These are phyloP conservation scores for Paramecium pentaurelia DNA, from an alignment of 73 alveolate species.

Conservation along the genomic window DNA sequence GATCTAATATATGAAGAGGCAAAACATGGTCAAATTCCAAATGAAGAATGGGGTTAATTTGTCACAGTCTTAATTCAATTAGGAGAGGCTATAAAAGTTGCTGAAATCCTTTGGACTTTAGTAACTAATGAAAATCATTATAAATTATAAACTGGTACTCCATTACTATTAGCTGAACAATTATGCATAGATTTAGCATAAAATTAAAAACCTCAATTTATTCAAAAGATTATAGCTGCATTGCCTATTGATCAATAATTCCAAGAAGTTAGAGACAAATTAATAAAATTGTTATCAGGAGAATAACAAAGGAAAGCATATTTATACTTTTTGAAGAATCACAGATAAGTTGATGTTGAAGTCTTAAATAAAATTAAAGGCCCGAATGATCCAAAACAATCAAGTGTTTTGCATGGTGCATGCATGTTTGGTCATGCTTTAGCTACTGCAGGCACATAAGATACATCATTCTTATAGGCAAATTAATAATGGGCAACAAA, in stretches of 20 bases:
- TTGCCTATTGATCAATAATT: conserved; percentile 49
- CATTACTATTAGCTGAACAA: background rate
- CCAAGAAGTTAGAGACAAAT: conserved; percentile 48
- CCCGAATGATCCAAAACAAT: conserved; percentile 63
- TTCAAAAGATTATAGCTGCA: conserved; percentile 61
- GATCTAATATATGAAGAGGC: background rate
- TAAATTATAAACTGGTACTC: background rate
- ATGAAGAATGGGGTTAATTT: conserved; percentile 39
- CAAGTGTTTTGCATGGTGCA: conserved; percentile 74
- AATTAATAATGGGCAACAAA: conserved; percentile 81
- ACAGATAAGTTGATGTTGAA: conserved; percentile 77
- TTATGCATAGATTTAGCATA: conserved; percentile 75
- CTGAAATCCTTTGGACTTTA: background rate
- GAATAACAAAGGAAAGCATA: conserved; percentile 70
- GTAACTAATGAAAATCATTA: background rate
- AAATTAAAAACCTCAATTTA: conserved; percentile 83
- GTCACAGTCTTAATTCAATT: conserved; percentile 20
- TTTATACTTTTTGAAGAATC: conserved; percentile 77
- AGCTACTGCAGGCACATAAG: conserved; percentile 70
- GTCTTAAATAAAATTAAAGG: conserved; percentile 64
- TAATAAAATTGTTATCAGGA: conserved; percentile 68
- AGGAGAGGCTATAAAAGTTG: conserved; percentile 4
- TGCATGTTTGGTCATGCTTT: conserved; percentile 72
- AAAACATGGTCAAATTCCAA: conserved; percentile 5
- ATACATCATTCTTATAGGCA: conserved; percentile 78